phyloP scores from a whole-genome alignment of 78 protist species.

The Dictyostelium citrinum region DNA sequence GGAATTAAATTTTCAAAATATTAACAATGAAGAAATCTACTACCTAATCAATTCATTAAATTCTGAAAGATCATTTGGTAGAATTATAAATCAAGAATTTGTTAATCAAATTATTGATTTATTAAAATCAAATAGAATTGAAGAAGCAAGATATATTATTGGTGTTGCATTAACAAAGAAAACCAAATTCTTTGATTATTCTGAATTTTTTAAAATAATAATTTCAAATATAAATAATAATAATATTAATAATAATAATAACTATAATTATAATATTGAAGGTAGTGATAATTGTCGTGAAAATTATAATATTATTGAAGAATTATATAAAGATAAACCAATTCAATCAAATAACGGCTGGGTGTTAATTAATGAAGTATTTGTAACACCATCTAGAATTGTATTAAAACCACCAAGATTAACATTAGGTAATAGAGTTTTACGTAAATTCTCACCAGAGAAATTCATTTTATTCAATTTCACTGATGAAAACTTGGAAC shows the following conservation, averaged over 20 bases:
- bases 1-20: background rate
- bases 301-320: background rate
- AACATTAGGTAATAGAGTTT: background rate
- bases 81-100: background rate
- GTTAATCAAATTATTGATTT: background rate
- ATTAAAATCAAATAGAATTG: background rate
- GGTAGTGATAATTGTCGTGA: no score
- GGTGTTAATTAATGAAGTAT: background rate
- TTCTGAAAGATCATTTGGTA: background rate
- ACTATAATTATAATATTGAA: no score
- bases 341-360: background rate
- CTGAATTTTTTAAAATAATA: background rate
- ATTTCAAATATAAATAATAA: no score
- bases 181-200: background rate
- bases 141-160: background rate
- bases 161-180: background rate
- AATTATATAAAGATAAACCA: background rate
- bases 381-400: slow-evolving; percentile 36
- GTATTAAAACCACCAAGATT: background rate
- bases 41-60: background rate
- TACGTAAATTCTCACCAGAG: background rate
- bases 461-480: background rate
- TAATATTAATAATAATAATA: no score
- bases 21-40: background rate
- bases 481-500: background rate